Conservation (phyloP, 1,139 yeast species). For the Ashbya aceris region DNA sequence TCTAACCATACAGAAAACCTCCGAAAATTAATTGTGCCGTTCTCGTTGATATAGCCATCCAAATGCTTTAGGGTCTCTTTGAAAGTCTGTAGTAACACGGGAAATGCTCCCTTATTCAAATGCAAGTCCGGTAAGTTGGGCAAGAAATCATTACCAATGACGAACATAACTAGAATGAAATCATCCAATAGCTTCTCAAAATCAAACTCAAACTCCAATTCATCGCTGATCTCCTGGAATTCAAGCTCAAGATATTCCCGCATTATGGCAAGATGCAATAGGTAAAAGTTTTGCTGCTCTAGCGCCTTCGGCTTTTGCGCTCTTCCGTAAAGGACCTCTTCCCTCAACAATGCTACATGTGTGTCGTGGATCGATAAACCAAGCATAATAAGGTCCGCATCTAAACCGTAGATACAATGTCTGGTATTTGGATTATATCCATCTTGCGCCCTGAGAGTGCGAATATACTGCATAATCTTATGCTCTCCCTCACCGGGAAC, state of each 20-base stretch:
- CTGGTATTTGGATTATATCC: conserved; percentile 81
- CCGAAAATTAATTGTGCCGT: conserved; percentile 68
- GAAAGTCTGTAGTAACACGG: conserved; percentile 77
- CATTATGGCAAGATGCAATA: conserved; percentile 76
- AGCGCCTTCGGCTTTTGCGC: conserved; percentile 45
- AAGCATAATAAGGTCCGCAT: conserved; percentile 94
- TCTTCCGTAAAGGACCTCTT: conserved; percentile 85
- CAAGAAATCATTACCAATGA: conserved; percentile 95
- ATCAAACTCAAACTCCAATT: conserved; percentile 60
- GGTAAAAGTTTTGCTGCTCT: conserved; percentile 69
- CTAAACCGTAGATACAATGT: conserved; percentile 93
- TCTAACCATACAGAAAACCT: conserved; percentile 71
- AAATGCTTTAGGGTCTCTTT: conserved; percentile 64
- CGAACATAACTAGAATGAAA: conserved; percentile 83
- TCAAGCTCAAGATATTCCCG: conserved; percentile 89
- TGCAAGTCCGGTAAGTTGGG: conserved; percentile 95
- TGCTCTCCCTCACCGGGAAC: conserved; percentile 99
- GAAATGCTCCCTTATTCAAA: conserved; percentile 92
- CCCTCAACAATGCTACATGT: conserved; percentile 88
- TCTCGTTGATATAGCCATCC: conserved; percentile 80
- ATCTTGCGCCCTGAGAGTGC: conserved; percentile 77
- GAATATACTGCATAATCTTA: conserved; percentile 88
- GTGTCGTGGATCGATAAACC: conserved; percentile 95
- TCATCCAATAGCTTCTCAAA: conserved; percentile 91
- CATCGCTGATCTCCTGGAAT: conserved; percentile 58